Evolutionary conservation across 2,329 filamentous ascomycete species (phyloP).

Genomic region (Penicillium frequentans): DNA sequence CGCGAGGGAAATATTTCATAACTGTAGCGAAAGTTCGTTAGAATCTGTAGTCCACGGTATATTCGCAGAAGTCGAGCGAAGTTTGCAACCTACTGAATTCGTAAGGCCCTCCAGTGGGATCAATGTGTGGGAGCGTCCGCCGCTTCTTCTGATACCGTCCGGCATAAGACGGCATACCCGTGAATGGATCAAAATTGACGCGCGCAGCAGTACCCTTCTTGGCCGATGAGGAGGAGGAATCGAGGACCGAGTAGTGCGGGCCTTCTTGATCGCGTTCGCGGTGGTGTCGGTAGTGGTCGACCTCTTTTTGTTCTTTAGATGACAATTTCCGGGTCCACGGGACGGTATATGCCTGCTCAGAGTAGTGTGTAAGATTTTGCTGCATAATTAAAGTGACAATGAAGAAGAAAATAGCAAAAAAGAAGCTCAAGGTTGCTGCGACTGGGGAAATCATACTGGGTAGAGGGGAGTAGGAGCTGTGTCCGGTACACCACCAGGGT

Average conservation of each 20-base stretch:
- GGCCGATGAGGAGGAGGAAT: constrained; percentile 37
- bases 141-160: constrained; percentile 59
- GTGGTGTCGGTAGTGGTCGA: constrained; percentile 53
- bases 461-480: constrained; percentile 49
- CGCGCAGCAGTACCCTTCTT: constrained; percentile 47
- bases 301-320: constrained; percentile 47
- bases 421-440: background rate
- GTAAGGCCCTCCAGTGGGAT: constrained; percentile 50
- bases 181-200: constrained; percentile 60
- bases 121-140: constrained; percentile 55
- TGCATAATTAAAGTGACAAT: background rate
- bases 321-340: constrained; percentile 34
- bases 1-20: constrained; percentile 59
- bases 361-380: background rate
- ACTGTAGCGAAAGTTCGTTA: constrained; percentile 36
- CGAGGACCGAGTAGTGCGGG: constrained; percentile 59
- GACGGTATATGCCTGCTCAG: constrained; percentile 39
- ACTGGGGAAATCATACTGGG: constrained; percentile 39
- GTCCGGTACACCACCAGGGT: constrained; percentile 40
- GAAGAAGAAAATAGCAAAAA: background rate
- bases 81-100: background rate
- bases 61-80: no score
- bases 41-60: background rate
- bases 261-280: constrained; percentile 60
- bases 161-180: constrained; percentile 61